Conservation (phyloP, 805 yeast species). For the Candida multigemmis region DNA sequence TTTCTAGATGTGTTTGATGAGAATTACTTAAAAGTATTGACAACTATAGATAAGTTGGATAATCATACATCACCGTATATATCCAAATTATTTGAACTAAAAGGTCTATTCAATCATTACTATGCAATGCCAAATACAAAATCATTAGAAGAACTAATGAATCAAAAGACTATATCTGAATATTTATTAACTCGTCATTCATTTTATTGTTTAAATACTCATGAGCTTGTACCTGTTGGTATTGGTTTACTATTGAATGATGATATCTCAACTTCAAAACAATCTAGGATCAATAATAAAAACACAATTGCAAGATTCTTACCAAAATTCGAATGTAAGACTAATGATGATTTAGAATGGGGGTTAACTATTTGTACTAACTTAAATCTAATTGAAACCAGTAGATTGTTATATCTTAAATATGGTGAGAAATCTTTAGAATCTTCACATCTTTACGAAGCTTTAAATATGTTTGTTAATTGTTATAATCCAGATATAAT, state of each 20-base stretch:
- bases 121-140: slow-evolving; percentile 10
- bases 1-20: slow-evolving; percentile 50
- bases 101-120: slow-evolving; percentile 42
- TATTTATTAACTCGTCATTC: slow-evolving; percentile 49
- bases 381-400: slow-evolving; percentile 49
- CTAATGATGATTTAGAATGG: slow-evolving; percentile 78
- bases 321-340: slow-evolving; percentile 51
- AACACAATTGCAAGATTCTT: slow-evolving; percentile 45
- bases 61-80: slow-evolving; percentile 55
- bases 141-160: slow-evolving; percentile 5
- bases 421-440: slow-evolving; percentile 40
- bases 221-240: slow-evolving; percentile 55
- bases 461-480: slow-evolving; percentile 53
- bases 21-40: slow-evolving; percentile 47
- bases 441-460: slow-evolving; percentile 52
- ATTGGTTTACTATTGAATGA: slow-evolving; percentile 46
- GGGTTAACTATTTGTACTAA: slow-evolving; percentile 64
- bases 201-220: slow-evolving; percentile 41
- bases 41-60: slow-evolving; percentile 51
- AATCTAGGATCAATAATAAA: slow-evolving; percentile 20
- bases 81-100: slow-evolving; percentile 54
- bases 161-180: slow-evolving; percentile 38
- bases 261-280: slow-evolving; percentile 34
- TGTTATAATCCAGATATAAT: slow-evolving; percentile 39
- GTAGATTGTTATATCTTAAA: slow-evolving; percentile 42